Conservation (phyloP, 495 filamentous ascomycete genomes). For the Penicillium coprophilum region DNA sequence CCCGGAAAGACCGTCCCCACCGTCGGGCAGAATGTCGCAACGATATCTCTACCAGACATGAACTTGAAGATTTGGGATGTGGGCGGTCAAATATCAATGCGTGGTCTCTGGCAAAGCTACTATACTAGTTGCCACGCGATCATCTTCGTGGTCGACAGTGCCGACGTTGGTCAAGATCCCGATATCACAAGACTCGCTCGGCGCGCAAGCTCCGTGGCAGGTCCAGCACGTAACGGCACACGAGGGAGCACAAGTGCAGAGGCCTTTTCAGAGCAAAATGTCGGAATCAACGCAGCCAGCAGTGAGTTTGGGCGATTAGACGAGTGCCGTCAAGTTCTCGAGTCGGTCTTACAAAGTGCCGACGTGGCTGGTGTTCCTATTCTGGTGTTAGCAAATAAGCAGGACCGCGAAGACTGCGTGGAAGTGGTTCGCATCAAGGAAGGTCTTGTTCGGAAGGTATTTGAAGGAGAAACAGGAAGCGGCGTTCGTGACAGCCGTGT, state of each 20-base stretch:
- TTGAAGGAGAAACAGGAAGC: slow-evolving; percentile 86
- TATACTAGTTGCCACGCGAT: slow-evolving; percentile 93
- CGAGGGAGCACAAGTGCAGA: slow-evolving; percentile 14
- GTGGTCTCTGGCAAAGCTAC: slow-evolving; percentile 93
- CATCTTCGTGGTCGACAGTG: slow-evolving; percentile 93
- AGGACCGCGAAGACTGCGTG: slow-evolving; percentile 95
- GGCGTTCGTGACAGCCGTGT: slow-evolving; percentile 87
- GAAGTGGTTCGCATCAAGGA: slow-evolving; percentile 98
- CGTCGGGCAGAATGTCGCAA: slow-evolving; percentile 94
- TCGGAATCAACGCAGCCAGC: slow-evolving; percentile 47
- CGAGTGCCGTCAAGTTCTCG: slow-evolving; percentile 85
- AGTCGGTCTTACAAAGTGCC: slow-evolving; percentile 76
- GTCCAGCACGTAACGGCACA: slow-evolving; percentile 18
- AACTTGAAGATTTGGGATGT: slow-evolving; percentile 99
- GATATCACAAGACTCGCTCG: slow-evolving; percentile 42
- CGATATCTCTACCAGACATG: slow-evolving; percentile 82
- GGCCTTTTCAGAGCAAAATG: slow-evolving; percentile 37
- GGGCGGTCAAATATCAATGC: slow-evolving; percentile 84
- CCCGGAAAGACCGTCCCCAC: slow-evolving; percentile 82
- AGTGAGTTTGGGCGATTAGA: slow-evolving; percentile 67
- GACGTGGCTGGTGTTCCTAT: slow-evolving; percentile 89
- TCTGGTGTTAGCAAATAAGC: slow-evolving; percentile 93
- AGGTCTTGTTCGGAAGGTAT: slow-evolving; percentile 86
- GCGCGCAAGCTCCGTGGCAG: slow-evolving; percentile 34
- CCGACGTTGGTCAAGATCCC: slow-evolving; percentile 81